Base-by-base conservation (phyloP, 2,329 filamentous ascomycete genomes). In the Phoma sp. region DNA sequence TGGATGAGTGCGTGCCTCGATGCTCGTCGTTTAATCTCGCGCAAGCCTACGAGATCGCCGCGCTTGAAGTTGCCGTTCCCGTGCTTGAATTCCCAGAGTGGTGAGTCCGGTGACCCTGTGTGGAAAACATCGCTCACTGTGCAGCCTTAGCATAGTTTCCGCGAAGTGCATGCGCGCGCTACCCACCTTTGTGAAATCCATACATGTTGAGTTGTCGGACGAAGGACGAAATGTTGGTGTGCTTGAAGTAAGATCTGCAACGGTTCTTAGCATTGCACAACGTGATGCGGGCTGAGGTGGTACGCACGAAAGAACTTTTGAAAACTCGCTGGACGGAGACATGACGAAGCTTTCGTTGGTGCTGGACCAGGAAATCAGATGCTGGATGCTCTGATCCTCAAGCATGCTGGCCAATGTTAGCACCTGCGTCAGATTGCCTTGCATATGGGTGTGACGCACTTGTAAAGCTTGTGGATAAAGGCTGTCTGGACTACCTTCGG, bases 161-260 rank as follows among this genome's bases (percentile, higher is more conserved):
- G 22, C 57, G 23, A 29, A 47, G 49, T 25, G 37, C 8, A 40
- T 36, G 40, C 9, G 29, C 41, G 43, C 37, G 68, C 72, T 41
- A 44, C 60, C 29, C 76, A 96, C 93, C 93, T 89, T 99, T 99
- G 74, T 99, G 95, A 76, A 99, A 99, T 6, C 95, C 95, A 67
- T 99, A 99, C 95, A 99, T 99, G 73, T 99, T 99, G 45, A 99
- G 79, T 78, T 99, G 95, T 43, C 95, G 87, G 44, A 99, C 95
- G 74, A 99, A 99, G 1, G 95, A 98, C 9, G 95, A 98, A 57
- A 98, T 96, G 71, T 99, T 99, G 65, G 93, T 99, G 74, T 99
- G 95, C 71, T 99, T 99, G 76, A 99, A 99, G 74, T 99, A 99
- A 85, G 96, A 92, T 49, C 93, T 96, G 67, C 59, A 55, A 22